Evolutionary conservation across 2,329 filamentous ascomycete species (phyloP).

Genomic region (Lachnellula occidentalis): DNA sequence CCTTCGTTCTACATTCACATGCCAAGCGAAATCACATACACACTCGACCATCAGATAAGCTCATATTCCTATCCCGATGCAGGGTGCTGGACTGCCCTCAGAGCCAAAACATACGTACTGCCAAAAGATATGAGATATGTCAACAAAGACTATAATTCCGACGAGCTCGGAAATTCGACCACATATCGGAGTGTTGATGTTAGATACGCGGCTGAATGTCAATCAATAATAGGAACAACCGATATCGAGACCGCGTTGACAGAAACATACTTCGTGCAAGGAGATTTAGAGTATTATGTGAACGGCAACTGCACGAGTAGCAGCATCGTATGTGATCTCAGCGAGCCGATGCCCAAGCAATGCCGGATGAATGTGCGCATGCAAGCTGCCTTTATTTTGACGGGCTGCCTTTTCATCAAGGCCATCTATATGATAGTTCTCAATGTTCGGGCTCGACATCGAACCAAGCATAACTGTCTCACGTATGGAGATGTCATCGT

Average conservation of each 20-base stretch:
- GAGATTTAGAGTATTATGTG: neutral
- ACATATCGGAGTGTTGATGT: conserved; percentile 12
- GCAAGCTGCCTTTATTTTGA: conserved; percentile 19
- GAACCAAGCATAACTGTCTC: conserved; percentile 14
- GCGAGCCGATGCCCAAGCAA: conserved; percentile 4
- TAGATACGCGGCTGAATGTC: conserved; percentile 9
- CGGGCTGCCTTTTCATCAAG: conserved; percentile 19
- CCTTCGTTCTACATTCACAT: conserved; percentile 18
- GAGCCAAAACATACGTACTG: conserved; percentile 11
- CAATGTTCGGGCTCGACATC: conserved; percentile 10
- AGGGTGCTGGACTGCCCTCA: conserved; percentile 16
- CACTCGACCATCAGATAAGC: neutral
- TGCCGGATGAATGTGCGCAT: conserved; percentile 19
- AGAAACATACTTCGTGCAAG: neutral
- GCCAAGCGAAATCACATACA: conserved; percentile 2
- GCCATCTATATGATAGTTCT: conserved; percentile 20
- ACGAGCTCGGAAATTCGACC: conserved; percentile 8
- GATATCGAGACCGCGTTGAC: neutral
- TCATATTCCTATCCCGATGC: neutral
- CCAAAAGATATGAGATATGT: conserved; percentile 3
- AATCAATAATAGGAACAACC: conserved; percentile 1
- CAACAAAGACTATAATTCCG: neutral
- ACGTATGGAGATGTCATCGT: conserved; percentile 22
- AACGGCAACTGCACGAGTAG: conserved; percentile 5
- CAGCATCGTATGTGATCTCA: conserved; percentile 1